phyloP scores from a whole-genome alignment of 2,329 filamentous ascomycete species.

The Cladosporium sp. region DNA sequence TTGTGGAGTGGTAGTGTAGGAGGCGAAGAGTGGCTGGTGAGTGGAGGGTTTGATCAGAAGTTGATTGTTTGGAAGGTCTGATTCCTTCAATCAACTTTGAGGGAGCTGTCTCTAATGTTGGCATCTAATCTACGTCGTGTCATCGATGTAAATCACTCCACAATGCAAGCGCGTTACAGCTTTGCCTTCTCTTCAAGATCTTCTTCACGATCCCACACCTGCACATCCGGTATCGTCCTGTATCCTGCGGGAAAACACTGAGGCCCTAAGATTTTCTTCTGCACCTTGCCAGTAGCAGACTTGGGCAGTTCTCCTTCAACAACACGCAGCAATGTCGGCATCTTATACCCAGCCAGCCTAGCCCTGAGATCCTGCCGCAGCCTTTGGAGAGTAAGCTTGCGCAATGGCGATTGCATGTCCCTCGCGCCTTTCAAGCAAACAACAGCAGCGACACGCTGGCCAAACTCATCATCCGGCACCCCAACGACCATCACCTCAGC shows the following conservation, averaged over 20 bases:
- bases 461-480: conserved; percentile 51
- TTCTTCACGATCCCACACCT: conserved; percentile 22
- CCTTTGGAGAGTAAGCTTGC: conserved; percentile 36
- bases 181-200: not conserved
- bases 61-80: conserved; percentile 52
- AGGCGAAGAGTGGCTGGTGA: conserved; percentile 51
- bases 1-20: conserved; percentile 51
- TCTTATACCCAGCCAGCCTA: conserved; percentile 46
- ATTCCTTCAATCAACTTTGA: too few relatives aligned
- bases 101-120: too few relatives aligned
- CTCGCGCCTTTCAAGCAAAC: conserved; percentile 38
- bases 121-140: too few relatives aligned
- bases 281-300: conserved; percentile 47
- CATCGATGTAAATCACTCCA: too few relatives aligned
- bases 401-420: conserved; percentile 18
- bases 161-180: not conserved
- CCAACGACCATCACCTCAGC: conserved; percentile 52
- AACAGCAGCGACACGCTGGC: conserved; percentile 53
- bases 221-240: conserved; percentile 19
- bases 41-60: conserved; percentile 61
- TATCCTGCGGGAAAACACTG: conserved; percentile 28
- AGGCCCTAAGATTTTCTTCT: conserved; percentile 40
- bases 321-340: conserved; percentile 46
- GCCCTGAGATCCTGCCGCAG: conserved; percentile 41
- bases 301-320: conserved; percentile 46